Base-by-base conservation (phyloP, 805 yeast species). In the Lachancea thermotolerans region DNA sequence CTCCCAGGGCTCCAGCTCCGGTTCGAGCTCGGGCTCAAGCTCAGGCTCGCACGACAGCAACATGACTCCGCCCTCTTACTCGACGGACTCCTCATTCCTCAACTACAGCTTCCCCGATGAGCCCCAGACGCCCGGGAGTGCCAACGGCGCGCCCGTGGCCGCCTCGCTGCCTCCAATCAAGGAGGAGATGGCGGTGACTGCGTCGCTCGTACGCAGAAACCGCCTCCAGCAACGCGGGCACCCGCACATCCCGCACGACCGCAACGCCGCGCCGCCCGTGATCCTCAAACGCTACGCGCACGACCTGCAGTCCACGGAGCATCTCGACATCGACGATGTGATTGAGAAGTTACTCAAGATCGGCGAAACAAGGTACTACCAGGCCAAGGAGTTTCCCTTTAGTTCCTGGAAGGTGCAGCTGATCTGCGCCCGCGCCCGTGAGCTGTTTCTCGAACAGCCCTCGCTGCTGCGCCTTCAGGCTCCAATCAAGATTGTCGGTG, bases 401-500 rank as follows among this genome's bases (percentile, higher is more conserved):
- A 62, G 77, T 11, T 57, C 71, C 2, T 64, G 71, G 53, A 86
- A 82, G 55, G 71, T 82, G 37, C 79, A 75, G 57, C 67, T 69
- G 51, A 72, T 82, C 37, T 74, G 84, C 58, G 70, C 76, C 16
- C 75, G 71, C 50, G 74, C 85, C 4, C 67, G 87, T 46, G 75
- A 78, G 40, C 69, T 82, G 14, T 80, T 82, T 45, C 57, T 81
- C 60, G 69, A 66, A 9, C 90, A 82, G 54, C 89, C 90, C 8
- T 73, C 81, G 30, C 60, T 82, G 42, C 67, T 82, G 48, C 78
- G 79, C 52, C 65, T 82, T 49, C 79, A 84, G 1, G 83, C 93
- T 0, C 90, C 93, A 2, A 89, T 85, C 25, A 85, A 85, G 61
- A 77, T 85, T 45, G 91, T 85, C 8, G 93, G 93, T 45, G 99